phyloP scores from a whole-genome alignment of 805 yeast species.

The Clavispora vitiphila region DNA sequence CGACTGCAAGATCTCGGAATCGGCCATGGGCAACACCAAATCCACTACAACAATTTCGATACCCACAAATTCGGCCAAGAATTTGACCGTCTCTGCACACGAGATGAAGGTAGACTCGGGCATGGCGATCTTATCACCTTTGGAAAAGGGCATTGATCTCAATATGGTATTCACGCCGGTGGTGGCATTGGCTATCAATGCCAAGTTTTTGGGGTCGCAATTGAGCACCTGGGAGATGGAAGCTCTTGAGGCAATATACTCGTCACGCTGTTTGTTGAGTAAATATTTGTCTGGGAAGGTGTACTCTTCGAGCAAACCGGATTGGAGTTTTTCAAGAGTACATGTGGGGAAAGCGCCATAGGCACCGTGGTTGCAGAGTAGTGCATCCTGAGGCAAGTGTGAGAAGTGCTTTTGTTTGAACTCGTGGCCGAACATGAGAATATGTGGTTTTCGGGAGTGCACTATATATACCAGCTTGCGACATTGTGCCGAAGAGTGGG shows the following conservation, averaged over 20 bases:
- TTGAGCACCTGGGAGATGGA: not conserved
- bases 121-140: slow-evolving; percentile 1
- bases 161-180: not conserved
- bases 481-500: too few relatives aligned
- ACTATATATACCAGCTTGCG: too few relatives aligned
- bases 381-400: not conserved
- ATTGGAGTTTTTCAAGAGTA: not conserved
- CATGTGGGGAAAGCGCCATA: not conserved
- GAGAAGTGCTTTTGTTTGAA: slow-evolving; percentile 1
- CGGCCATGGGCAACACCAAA: not conserved
- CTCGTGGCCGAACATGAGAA: slow-evolving; percentile 1
- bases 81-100: not conserved
- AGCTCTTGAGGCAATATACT: not conserved
- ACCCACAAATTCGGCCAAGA: not conserved
- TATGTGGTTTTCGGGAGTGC: too few relatives aligned
- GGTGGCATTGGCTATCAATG: not conserved
- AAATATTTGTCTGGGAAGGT: not conserved
- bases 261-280: not conserved
- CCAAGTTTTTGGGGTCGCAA: not conserved
- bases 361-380: slow-evolving; percentile 2
- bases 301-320: not conserved
- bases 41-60: not conserved
- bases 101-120: not conserved
- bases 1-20: slow-evolving; percentile 14
- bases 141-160: not conserved